Base-by-base conservation (phyloP, 495 filamentous ascomycete species). In the Aspergillus baeticus region DNA sequence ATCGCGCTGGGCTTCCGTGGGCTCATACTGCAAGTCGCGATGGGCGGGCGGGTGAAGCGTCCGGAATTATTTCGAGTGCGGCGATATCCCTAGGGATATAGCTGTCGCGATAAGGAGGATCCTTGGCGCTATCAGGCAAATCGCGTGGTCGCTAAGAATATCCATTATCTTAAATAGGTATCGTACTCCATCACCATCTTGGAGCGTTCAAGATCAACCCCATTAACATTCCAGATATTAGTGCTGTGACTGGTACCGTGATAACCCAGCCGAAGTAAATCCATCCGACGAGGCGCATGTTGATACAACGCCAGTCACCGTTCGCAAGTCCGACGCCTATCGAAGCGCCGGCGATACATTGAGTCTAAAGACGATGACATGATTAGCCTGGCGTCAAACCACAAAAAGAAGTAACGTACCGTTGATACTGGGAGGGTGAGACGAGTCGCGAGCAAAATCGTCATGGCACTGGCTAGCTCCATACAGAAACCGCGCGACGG, bases 181-280 rank as follows among this genome's bases (percentile, higher is more conserved):
- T 29, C 3, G 3, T 29, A 8, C n/a, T 43, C 18, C 10, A 22
- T 35, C 20, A 22, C 52, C 52, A 55, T 6, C 52, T 18, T 31
- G 52, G 52, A 7, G 52, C 52, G 37, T 55, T 55, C 15, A 55
- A 18, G 7, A 55, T 55, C 41, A 55, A 26, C 2, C 42, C 52
- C 52, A 55, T 55, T 18, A 55, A 17, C 31, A 44, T 10, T 1
- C 52, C 52, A 2, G 52, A 21, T 13, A 55, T 10, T 11, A 36
- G 26, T 10, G 52, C 52, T 21, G 52, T 55, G 10, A 47, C 20
- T 6, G 52, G 52, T 5, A 55, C 52, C 1, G 52, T 55, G n/a
- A 55, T 55, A 20, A 55, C 26, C 52, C 52, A 55, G 20, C 52
- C 52, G 36, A 55, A 46, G 35, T 55, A 55, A 21, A 55, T 55